Base-by-base conservation (phyloP, 345 rosid genomes). In the Turritis glabra region DNA sequence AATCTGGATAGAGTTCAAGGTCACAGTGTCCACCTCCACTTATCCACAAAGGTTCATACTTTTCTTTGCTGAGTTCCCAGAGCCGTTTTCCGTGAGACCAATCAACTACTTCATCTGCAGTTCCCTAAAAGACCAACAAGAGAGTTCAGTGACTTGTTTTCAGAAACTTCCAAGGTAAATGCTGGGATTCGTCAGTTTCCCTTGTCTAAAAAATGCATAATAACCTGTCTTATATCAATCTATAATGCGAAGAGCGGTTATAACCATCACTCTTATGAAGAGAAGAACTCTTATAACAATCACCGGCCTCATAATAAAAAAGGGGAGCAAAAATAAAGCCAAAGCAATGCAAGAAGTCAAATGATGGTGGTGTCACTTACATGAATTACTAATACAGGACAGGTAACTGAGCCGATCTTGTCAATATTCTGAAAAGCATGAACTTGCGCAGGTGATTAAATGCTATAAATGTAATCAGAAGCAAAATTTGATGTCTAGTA, bases 1-100 rank as follows among this genome's bases (percentile, higher is more conserved):
- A 91, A 79, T 91, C 96, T 10, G 96, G 91, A 76, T 85, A 93
- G 26, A 93, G 86, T 84, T 93, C 98, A 32, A 91, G 97, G 62
- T 91, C 87, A 85, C 94, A 89, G 68, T 93, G 98, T 32, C 96
- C 97, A 18, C 96, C 97, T 32, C 98, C 92, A 65, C 15, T 87
- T 72, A 91, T 77, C 98, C 98, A 91, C 57, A 91, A 77, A 41
- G 97, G 98, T 47, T 93, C 96, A 48, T 89, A 88, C 81, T 89
- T 93, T 19, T 82, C 81, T 82, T 85, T 88, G 83, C 96, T 88
- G 19, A 89, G 94, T 79, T 91, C 92, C 84, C 86, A 87, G 7
- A 91, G 92, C 77, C 89, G 91, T 75, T 75, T 90, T 59, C 98
- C 97, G 18, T 90, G 98, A 25, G 89, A 90, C 74, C 88, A 93